Evolutionary conservation across 768 basidiomycete species (phyloP), one percentile per base, ranked within the genome.

Genomic region (Sporobolomyces phaffii): DNA sequence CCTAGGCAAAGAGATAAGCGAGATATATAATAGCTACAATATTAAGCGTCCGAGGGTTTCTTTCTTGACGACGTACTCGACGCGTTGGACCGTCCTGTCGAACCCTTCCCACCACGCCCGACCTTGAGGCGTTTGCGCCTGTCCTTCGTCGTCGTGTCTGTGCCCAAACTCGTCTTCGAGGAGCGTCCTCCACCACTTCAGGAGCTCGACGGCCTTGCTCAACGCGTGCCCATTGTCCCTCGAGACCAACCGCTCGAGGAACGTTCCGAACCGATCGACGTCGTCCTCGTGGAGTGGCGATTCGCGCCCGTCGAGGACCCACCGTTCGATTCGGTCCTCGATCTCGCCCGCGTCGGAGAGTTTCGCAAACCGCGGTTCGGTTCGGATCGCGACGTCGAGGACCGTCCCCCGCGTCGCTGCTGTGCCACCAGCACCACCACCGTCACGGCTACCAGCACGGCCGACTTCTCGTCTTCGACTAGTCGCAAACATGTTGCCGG

Each of bases 141-240:
- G 9, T 17, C 28, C n/a, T n/a, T 13, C n/a, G 22, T 9, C 34
- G 2, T 24, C 44, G 40, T 43, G 26, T 22, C 26, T 36, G 1
- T n/a, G n/a, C n/a, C 62, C 69, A 9, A 36, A 51, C 57, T 60
- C 52, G 4, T 26, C 36, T 24, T 54, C 62, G 7, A 90, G 76
- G 31, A 92, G 75, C 36, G 87, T 81, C 69, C 85, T 77, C 91
- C 90, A 92, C 88, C 87, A 93, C 73, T 83, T 86, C 81, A 90
- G 80, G 22, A 89, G 83, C 29, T 83, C 83, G 17, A 88, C 77
- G 58, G 85, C 87, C 66, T 83, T 83, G 77, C 87, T 86, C 44
- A 90, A 78, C 75, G 89, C 87, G 8, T 83, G 78, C 49, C 83
- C 84, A 56, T 76, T 75, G 24, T 75, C 73, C n/a, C 81, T 79